Evolutionary conservation across 192 early-diverging fungal species (phyloP).

Genomic region (Coemansia sp.): DNA sequence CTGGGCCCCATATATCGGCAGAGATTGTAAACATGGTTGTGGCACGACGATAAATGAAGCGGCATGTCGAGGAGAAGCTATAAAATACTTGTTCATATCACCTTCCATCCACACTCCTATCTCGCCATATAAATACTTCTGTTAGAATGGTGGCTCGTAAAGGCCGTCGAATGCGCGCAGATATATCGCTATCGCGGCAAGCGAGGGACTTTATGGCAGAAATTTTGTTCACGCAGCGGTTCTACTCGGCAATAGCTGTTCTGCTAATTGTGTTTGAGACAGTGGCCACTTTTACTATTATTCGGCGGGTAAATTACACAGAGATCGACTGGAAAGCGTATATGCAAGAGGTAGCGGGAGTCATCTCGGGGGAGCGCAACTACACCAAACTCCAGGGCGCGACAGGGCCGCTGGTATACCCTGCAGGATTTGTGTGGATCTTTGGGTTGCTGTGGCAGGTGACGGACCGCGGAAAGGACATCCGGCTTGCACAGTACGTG

Average conservation of each 20-base stretch:
- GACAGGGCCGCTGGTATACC: constrained; percentile 91
- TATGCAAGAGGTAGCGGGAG: constrained; percentile 87
- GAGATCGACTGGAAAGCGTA: constrained; percentile 98
- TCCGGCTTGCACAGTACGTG: constrained; percentile 77
- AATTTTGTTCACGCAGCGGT: constrained; percentile 20
- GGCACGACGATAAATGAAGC: too few species aligned
- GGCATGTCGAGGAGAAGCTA: too few species aligned
- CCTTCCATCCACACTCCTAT: background rate
- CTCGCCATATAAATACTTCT: background rate
- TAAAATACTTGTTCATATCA: background rate
- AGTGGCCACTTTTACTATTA: constrained; percentile 15
- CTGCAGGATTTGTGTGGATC: constrained; percentile 90
- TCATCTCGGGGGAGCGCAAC: constrained; percentile 79
- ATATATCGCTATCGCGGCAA: background rate
- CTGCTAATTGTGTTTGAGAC: constrained; percentile 23
- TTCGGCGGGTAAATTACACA: constrained; percentile 61
- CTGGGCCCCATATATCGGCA: too few species aligned
- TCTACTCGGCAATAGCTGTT: constrained; percentile 17
- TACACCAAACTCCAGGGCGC: constrained; percentile 79
- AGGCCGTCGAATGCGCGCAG: background rate
- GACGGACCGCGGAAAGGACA: constrained; percentile 67
- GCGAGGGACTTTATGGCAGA: background rate
- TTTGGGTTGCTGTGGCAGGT: constrained; percentile 71
- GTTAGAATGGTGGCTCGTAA: background rate
- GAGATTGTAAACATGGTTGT: too few species aligned